These are phyloP conservation scores for Fomitopsis betulina DNA, from an alignment of 1,284 basidiomycete genomes.

Conservation along the genomic window DNA sequence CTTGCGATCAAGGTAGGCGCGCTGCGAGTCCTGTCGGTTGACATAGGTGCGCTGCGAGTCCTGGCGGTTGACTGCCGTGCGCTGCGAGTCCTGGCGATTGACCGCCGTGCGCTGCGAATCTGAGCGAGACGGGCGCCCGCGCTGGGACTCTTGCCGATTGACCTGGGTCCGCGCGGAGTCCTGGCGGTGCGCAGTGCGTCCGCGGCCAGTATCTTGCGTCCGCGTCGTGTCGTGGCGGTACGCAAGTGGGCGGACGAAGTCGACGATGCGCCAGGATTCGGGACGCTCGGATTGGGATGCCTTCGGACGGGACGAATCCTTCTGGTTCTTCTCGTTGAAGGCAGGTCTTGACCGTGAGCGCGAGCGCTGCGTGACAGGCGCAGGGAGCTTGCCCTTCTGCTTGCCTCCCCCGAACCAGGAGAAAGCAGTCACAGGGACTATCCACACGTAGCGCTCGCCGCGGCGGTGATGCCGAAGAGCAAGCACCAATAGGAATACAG, in stretches of 20 bases:
- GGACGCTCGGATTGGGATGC: not conserved
- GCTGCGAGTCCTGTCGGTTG: constrained; percentile 10
- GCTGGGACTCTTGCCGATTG: constrained; percentile 3
- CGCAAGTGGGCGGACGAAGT: constrained; percentile 3
- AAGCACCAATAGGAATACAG: constrained; percentile 56
- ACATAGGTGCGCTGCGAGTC: constrained; percentile 8
- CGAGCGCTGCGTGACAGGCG: constrained; percentile 29
- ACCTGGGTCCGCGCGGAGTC: constrained; percentile 8
- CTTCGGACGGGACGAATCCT: constrained; percentile 3
- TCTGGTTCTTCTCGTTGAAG: constrained; percentile 5
- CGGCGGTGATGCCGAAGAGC: constrained; percentile 59
- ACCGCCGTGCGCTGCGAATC: constrained; percentile 5
- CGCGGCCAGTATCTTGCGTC: constrained; percentile 11
- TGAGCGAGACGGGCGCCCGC: not conserved
- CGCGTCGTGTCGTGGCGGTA: constrained; percentile 6
- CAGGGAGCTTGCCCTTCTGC: constrained; percentile 26
- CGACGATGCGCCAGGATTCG: constrained; percentile 6
- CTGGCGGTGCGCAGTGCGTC: constrained; percentile 10
- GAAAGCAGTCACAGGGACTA: constrained; percentile 63
- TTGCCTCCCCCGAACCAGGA: constrained; percentile 54
- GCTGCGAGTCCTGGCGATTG: constrained; percentile 9
- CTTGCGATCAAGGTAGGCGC: constrained; percentile 7
- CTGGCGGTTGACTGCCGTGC: constrained; percentile 7
- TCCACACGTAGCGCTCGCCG: constrained; percentile 71
- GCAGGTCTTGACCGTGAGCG: constrained; percentile 23